Evolutionary conservation across 2,329 filamentous ascomycete species (phyloP), one percentile per base, ranked within the genome.

Genomic region (Colletotrichum siamense): DNA sequence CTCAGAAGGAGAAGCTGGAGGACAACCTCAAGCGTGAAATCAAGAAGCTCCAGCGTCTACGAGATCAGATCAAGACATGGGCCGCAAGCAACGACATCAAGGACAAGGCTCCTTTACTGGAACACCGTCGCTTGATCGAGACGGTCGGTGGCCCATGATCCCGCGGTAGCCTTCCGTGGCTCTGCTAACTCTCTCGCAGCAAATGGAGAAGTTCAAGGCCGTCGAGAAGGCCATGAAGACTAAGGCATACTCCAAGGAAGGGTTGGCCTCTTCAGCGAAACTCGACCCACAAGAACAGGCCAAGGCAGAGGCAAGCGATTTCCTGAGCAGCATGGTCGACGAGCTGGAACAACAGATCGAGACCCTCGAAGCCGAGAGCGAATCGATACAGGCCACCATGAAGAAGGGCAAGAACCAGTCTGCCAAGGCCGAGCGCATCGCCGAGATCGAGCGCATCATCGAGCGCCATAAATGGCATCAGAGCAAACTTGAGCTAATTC

Each of bases 211-310:
- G 82, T 99, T 99, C 92, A 99, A 99, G 89, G 96, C 96, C n/a
- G 97, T 99, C 69, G 97, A 99, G 87, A 99, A 99, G 89, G 97
- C 98, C 82, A 99, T 99, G 97, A 99, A 99, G 90, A 99, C 97
- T 73, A 99, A 99, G 86, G 97, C 97, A 77, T 99, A 98, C 87
- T 99, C 97, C 78, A 99, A 99, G 89, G 97, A 99, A 87, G 97
- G 97, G 61, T 88, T 99, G 79, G 97, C 95, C 78, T 95, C 96
- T 69, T 95, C 96, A 30, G 94, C 95, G 67, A 98, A 98, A 86
- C 91, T 99, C 79, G 97, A 99, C 87, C 97, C 97, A n/a, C 98
- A 96, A 84, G 97, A 99, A 85, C 95, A 98, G 85, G 96, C 98
- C 84, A 98, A 98, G 87, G 89, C 95, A 77, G 96, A 99, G 81